Conservation (phyloP, 371 early-diverging fungal species). For the Actinomortierella wolfii region DNA sequence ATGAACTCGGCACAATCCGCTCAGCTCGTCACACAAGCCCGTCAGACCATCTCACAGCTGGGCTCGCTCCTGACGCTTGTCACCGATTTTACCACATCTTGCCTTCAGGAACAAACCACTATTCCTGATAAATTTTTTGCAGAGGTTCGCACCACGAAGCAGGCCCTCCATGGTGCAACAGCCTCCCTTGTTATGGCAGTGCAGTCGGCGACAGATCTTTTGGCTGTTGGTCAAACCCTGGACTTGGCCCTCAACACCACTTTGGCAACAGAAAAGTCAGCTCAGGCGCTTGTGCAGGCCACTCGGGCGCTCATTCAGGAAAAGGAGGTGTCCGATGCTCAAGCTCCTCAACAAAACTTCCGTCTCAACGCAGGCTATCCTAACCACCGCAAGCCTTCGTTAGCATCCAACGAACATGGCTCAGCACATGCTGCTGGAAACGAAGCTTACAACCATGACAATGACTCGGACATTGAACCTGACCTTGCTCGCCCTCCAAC, state of each 20-base stretch:
- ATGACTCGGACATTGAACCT: conserved; percentile 45
- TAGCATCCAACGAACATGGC: conserved; percentile 16
- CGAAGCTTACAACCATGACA: conserved; percentile 35
- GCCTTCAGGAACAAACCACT: conserved; percentile 15
- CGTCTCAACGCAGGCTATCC: conserved; percentile 2
- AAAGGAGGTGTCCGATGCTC: conserved; percentile 32
- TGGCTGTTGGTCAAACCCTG: conserved; percentile 33
- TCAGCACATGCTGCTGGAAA: conserved; percentile 26
- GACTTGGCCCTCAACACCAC: conserved; percentile 36
- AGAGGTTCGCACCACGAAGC: conserved; percentile 34
- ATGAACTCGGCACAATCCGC: conserved; percentile 47
- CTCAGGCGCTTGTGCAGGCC: conserved; percentile 44
- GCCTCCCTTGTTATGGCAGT: conserved; percentile 43
- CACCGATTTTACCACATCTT: conserved; percentile 41
- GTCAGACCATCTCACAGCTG: conserved; percentile 46
- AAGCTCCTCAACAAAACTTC: conserved; percentile 1
- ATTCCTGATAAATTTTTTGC: conserved; percentile 40
- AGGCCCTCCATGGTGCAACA: conserved; percentile 37
- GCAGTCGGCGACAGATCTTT: conserved; percentile 37
- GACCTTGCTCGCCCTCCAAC: conserved; percentile 26
- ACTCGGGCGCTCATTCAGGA: conserved; percentile 45
- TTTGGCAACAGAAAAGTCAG: conserved; percentile 44
- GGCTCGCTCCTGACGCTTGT: conserved; percentile 48
- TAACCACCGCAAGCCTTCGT: conserved; percentile 23
- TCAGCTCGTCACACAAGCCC: conserved; percentile 45